Evolutionary conservation across 23 red algal species (phyloP), one percentile per base, ranked within the genome.

Genomic region (Porphyridium purpureum): DNA sequence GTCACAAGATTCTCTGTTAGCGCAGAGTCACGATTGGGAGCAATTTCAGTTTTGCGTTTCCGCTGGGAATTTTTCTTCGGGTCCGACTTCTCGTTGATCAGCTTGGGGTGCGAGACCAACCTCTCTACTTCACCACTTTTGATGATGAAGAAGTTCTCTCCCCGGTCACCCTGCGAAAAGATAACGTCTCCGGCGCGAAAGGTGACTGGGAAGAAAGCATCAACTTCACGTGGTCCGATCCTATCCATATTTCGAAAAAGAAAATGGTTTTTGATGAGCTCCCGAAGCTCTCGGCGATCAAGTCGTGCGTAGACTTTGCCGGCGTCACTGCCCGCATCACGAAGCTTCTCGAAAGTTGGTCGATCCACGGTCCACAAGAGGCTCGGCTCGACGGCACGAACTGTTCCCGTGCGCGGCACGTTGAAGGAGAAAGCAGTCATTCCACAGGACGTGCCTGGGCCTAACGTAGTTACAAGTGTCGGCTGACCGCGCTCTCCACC

Each of bases 101-200:
- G 17, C 38, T 44, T 52, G 4, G 88, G 88, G 47, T 95, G 71
- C 17, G 57, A 33, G 32, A 83, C 85, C 31, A 72, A 59, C 32
- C 88, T 47, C 56, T 95, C 88, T 24, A 84, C 46, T 36, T 84
- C 88, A 2, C 88, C 88, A 33, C 66, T 80, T 59, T 84, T 85
- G 15, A 95, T 66, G 29, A 95, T 80, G 63, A 84, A 95, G 49
- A 95, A 85, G 57, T 95, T 95, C 34, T 95, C 88, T 44, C 74
- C 79, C 19, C 52, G 34, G 34, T 95, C 73, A 31, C 79, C 88
- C 56, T 95, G 88, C 52, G 84, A 44, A 49, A 95, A 95, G 1
- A 95, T 62, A 9, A 54, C 52, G 48, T 95, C 88, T 23, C 76
- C 76, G 14, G 88, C 75, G 1, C 74, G 69, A 61, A 95, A 95